phyloP scores from a whole-genome alignment of 2,329 filamentous ascomycete genomes.

The Colletotrichum gloeosporioides region DNA sequence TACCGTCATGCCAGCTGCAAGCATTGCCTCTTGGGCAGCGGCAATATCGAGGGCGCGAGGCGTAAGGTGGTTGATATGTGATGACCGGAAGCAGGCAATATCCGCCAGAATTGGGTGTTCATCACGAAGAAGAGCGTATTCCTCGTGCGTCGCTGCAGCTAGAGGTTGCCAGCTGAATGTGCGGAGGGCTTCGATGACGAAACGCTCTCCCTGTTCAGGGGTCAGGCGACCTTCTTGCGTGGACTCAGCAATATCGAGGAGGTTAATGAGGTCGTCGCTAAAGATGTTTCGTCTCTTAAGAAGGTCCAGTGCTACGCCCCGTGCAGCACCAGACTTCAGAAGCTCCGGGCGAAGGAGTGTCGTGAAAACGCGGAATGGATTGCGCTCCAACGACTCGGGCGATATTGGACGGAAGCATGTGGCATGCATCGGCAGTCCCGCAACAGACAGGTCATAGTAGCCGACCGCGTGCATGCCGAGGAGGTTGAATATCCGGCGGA shows the following conservation, averaged over 20 bases:
- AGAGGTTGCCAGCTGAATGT: conserved; percentile 53
- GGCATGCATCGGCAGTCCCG: conserved; percentile 55
- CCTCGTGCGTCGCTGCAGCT: conserved; percentile 41
- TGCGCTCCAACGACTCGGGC: conserved; percentile 35
- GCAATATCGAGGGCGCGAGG: conserved; percentile 56
- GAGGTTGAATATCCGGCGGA: conserved; percentile 49
- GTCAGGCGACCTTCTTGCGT: conserved; percentile 30
- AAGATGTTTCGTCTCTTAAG: conserved; percentile 47
- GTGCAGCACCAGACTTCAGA: conserved; percentile 34
- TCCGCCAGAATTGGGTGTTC: conserved; percentile 56
- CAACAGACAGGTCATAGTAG: conserved; percentile 55
- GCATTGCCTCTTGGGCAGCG: conserved; percentile 48
- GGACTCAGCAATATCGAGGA: conserved; percentile 41
- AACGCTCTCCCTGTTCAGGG: conserved; percentile 32
- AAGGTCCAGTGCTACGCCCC: conserved; percentile 34
- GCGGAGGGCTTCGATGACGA: conserved; percentile 48
- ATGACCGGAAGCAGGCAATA: conserved; percentile 43
- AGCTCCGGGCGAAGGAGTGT: conserved; percentile 45
- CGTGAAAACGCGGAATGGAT: conserved; percentile 50
- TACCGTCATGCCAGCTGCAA: conserved; percentile 39
- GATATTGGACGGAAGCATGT: conserved; percentile 53
- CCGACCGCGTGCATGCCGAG: conserved; percentile 55
- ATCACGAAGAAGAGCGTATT: conserved; percentile 45
- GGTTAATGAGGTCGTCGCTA: conserved; percentile 36
- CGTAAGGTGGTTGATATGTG: conserved; percentile 61